Evolutionary conservation across 768 basidiomycete species (phyloP).

Genomic region (Lentinula aciculospora): DNA sequence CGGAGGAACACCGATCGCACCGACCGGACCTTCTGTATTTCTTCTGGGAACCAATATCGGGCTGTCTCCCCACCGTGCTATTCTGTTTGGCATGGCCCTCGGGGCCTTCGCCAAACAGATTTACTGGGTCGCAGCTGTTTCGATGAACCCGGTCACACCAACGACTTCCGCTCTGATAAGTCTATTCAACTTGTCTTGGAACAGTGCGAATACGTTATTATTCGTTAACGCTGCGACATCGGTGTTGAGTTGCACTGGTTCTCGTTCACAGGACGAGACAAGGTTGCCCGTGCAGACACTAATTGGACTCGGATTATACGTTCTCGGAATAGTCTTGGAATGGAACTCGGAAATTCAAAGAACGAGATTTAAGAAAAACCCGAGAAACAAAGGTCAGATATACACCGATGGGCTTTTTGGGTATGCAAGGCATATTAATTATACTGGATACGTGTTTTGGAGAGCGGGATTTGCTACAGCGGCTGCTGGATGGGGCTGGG

Average conservation of each 20-base stretch:
- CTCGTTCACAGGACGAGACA: background rate
- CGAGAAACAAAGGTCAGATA: conserved; percentile 12
- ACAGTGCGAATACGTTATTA: conserved; percentile 16
- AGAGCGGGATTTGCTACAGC: background rate
- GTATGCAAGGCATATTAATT: conserved; percentile 1
- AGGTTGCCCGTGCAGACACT: conserved; percentile 9
- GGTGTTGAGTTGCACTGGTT: conserved; percentile 7
- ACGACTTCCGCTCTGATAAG: conserved; percentile 8
- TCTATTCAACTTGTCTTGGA: conserved; percentile 12
- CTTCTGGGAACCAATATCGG: no score
- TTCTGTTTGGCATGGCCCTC: background rate
- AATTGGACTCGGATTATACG: conserved; percentile 14
- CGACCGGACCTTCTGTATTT: background rate
- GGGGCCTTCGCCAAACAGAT: background rate
- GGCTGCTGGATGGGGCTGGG: background rate
- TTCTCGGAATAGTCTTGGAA: conserved; percentile 14
- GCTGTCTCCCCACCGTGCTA: background rate
- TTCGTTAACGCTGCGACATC: conserved; percentile 10
- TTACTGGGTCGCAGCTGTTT: background rate
- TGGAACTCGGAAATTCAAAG: conserved; percentile 15
- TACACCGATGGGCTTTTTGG: background rate
- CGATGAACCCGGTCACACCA: background rate
- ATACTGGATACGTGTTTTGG: background rate
- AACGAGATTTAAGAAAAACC: conserved; percentile 19
- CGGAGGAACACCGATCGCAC: background rate